Evolutionary conservation across 371 early-diverging fungal genomes (phyloP).

Genomic region (Fennellomyces sp.): DNA sequence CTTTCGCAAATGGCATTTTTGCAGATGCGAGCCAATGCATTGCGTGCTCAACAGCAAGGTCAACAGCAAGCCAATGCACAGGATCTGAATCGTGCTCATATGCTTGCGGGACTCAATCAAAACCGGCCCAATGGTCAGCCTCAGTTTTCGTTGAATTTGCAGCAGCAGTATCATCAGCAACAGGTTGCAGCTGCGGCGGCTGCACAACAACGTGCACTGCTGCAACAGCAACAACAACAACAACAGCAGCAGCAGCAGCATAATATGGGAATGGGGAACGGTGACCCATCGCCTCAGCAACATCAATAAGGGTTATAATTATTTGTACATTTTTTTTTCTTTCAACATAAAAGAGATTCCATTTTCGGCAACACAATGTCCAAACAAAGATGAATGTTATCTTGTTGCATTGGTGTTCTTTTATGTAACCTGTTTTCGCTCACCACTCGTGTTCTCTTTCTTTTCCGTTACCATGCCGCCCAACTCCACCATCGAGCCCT

Average conservation of each 20-base stretch:
- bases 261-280: background rate
- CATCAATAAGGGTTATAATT: no score
- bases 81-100: constrained; percentile 12
- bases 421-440: background rate
- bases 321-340: background rate
- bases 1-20: constrained; percentile 37
- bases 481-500: no score
- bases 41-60: constrained; percentile 9
- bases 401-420: background rate
- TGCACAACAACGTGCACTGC: constrained; percentile 14
- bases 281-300: background rate
- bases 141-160: constrained; percentile 19
- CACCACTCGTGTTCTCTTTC: background rate
- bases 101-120: constrained; percentile 19
- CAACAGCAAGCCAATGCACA: constrained; percentile 19
- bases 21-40: constrained; percentile 22
- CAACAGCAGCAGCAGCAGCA: constrained; percentile 15
- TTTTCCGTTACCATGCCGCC: background rate
- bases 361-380: background rate
- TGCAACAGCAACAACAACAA: constrained; percentile 31
- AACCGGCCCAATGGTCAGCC: constrained; percentile 12
- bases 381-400: background rate
- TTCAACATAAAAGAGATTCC: no score
- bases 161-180: constrained; percentile 41
- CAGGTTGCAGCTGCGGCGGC: constrained; percentile 16